Evolutionary conservation across 768 basidiomycete genomes (phyloP).

Genomic region (Termitomyces sp.): DNA sequence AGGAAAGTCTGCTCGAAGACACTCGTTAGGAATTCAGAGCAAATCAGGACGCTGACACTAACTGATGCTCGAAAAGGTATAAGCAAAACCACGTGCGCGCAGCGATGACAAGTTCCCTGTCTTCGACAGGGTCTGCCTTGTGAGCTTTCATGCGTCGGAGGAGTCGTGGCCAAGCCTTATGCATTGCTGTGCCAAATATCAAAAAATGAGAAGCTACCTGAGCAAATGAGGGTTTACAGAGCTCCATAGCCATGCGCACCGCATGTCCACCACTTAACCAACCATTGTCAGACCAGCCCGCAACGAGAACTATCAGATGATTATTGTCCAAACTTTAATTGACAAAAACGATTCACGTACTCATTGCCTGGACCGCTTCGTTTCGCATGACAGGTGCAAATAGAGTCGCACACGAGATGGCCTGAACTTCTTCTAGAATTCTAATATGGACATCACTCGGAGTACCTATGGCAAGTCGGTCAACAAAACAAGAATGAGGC

Average conservation of each 20-base stretch:
- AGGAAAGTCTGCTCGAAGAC: constrained; percentile 63
- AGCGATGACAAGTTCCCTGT: constrained; percentile 75
- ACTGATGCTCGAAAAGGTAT: constrained; percentile 94
- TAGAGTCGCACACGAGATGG: constrained; percentile 78
- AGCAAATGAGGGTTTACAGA: constrained; percentile 48
- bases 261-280: constrained; percentile 95
- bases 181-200: constrained; percentile 52
- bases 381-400: constrained; percentile 81
- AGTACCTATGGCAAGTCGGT: constrained; percentile 39
- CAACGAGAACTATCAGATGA: constrained; percentile 62
- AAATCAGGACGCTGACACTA: constrained; percentile 23
- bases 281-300: constrained; percentile 95
- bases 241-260: constrained; percentile 94
- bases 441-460: constrained; percentile 68
- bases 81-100: constrained; percentile 91
- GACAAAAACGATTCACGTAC: constrained; percentile 37
- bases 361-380: constrained; percentile 93
- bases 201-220: not conserved
- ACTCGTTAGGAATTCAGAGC: not conserved
- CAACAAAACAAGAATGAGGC: not conserved
- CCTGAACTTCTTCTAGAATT: constrained; percentile 80
- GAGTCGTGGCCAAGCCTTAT: constrained; percentile 86
- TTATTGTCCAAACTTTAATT: not conserved
- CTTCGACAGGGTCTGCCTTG: constrained; percentile 52
- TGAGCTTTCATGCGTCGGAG: constrained; percentile 70